Evolutionary conservation across 2,329 filamentous ascomycete genomes (phyloP).

Genomic region (Penicillium digitatum): DNA sequence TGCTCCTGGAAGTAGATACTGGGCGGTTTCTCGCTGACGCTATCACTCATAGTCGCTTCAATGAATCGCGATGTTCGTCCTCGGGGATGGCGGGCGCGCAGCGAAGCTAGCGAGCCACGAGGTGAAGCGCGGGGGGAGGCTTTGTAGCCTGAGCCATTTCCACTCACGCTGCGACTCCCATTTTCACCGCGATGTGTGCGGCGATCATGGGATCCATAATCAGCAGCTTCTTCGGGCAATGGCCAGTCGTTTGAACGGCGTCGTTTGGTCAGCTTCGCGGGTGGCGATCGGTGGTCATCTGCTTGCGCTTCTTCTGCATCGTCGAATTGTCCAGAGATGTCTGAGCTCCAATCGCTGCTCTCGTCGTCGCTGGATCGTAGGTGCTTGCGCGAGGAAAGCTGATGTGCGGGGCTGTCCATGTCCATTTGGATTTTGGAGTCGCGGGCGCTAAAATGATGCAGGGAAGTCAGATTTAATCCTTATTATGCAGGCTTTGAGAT

Average conservation of each 20-base stretch:
- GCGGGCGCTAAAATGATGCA: constrained; percentile 9
- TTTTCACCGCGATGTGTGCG: constrained; percentile 12
- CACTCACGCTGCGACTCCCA: not conserved
- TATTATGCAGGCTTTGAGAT: constrained; percentile 8
- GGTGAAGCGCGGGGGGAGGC: constrained; percentile 20
- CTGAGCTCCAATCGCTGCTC: constrained; percentile 29
- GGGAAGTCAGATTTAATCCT: constrained; percentile 6
- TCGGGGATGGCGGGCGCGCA: constrained; percentile 31
- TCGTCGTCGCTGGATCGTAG: constrained; percentile 22
- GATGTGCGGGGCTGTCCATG: constrained; percentile 16
- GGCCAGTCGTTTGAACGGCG: constrained; percentile 47
- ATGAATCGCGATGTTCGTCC: constrained; percentile 61
- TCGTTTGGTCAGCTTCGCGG: constrained; percentile 40
- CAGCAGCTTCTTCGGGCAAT: constrained; percentile 26
- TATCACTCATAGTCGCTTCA: constrained; percentile 85
- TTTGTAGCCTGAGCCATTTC: constrained; percentile 3
- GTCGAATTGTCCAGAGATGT: constrained; percentile 35
- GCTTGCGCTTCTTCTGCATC: constrained; percentile 33
- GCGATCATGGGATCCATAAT: constrained; percentile 15
- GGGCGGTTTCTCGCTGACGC: constrained; percentile 67
- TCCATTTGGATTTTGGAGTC: constrained; percentile 2
- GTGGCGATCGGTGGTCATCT: constrained; percentile 20
- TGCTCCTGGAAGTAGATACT: constrained; percentile 56
- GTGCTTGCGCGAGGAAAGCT: constrained; percentile 31
- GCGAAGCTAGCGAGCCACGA: constrained; percentile 15